A percentile compares a stretch with the other conserved stretches of the same genome.
These are phyloP conservation scores for Fragaria vesca DNA, from an alignment of 306 rosid genomes.

Conservation along the genomic window DNA sequence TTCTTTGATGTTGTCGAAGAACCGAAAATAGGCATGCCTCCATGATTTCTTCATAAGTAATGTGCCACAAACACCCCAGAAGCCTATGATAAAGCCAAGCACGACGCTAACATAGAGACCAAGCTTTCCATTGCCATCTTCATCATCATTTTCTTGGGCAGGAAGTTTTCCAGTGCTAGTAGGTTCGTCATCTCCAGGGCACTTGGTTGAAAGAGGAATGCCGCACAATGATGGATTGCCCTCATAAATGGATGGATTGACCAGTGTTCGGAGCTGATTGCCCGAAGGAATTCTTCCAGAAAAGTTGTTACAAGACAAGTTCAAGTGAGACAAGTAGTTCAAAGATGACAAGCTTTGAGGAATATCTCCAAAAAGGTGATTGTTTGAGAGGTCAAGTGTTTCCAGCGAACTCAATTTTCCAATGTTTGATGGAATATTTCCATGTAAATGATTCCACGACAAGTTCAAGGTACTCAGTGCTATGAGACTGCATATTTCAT, in stretches of 20 bases:
- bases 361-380: constrained; percentile 7
- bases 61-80: background rate
- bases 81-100: background rate
- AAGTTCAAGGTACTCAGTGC: constrained; percentile 8
- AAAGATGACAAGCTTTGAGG: constrained; percentile 11
- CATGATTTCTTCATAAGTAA: background rate
- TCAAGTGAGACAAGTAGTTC: constrained; percentile 1
- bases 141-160: background rate
- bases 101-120: background rate
- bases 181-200: background rate
- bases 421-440: constrained; percentile 16
- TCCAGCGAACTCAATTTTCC: constrained; percentile 2
- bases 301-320: constrained; percentile 19
- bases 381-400: constrained; percentile 17
- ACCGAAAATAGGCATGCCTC: constrained; percentile 10
- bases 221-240: constrained; percentile 2
- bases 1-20: background rate
- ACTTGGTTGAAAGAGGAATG: background rate
- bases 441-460: constrained; percentile 14
- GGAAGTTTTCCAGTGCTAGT: too few species aligned
- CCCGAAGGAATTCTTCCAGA: constrained; percentile 17
- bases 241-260: background rate
- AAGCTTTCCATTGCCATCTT: background rate
- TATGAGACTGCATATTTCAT: background rate
- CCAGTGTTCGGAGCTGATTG: background rate